A percentile compares a stretch with the other conserved stretches of the same genome.
Evolutionary conservation across 176 grass and related monocot species (phyloP).

Genomic region (sorghum (Sorghum bicolor)): Sorghum_bicolor_NCBIv3 NC_012873.2:55526501-55527000

Average conservation of each 20-base stretch:
- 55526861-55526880: not conserved
- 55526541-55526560: not conserved
- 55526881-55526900: not conserved
- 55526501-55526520: not conserved
- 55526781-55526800: not conserved
- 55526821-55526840: not conserved
- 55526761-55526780: not conserved
- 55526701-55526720: not conserved
- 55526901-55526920: not conserved
- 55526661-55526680: not conserved
- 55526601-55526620: not conserved
- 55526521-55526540: not conserved
- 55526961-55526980: not conserved
- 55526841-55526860: constrained; percentile 1
- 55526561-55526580: constrained; percentile 1
- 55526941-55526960: not conserved
- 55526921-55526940: not conserved
- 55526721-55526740: not conserved
- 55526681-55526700: not conserved
- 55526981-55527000: not conserved
- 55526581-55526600: not conserved
- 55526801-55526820: not conserved
- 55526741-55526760: not conserved
- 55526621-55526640: not conserved
- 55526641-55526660: not conserved